Percentiles rank a stretch among this genome's conserved stretches.
These are phyloP conservation scores for Diplotaxis tenuifolia DNA, from an alignment of 345 rosid species.

Conservation along the genomic window DNA sequence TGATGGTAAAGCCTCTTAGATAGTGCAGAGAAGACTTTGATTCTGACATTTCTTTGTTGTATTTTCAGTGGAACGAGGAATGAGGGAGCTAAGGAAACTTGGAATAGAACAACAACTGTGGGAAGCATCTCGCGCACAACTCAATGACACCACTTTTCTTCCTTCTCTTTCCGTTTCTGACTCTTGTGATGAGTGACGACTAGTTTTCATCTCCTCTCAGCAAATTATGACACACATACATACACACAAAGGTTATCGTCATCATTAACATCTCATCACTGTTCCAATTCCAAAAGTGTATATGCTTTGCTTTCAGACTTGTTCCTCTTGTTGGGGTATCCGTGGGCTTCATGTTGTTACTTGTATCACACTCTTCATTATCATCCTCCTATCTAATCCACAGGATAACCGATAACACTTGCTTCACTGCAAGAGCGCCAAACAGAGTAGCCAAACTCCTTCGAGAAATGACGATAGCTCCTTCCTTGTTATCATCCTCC, in stretches of 20 bases:
- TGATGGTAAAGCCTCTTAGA: neutral
- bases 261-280: neutral
- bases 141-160: constrained; percentile 40
- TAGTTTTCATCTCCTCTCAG: neutral
- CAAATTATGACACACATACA: neutral
- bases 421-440: constrained; percentile 24
- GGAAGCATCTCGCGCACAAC: constrained; percentile 80
- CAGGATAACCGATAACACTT: constrained; percentile 28
- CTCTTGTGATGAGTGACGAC: constrained; percentile 28
- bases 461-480: constrained; percentile 58
- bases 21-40: neutral
- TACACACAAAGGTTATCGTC: neutral
- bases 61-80: constrained; percentile 68
- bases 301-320: constrained; percentile 1
- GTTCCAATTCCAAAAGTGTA: neutral
- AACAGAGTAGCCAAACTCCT: constrained; percentile 28
- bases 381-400: constrained; percentile 40
- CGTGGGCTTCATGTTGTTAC: neutral
- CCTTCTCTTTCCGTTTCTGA: constrained; percentile 36
- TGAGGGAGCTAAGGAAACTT: constrained; percentile 75
- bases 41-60: neutral
- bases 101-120: constrained; percentile 88
- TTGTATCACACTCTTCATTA: constrained; percentile 2
- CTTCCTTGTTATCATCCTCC: constrained; percentile 48
- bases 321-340: neutral